A percentile compares a stretch with the other conserved stretches of the same genome.
Conservation (phyloP, 169 alveolate species). For the Fabrea salina region DNA sequence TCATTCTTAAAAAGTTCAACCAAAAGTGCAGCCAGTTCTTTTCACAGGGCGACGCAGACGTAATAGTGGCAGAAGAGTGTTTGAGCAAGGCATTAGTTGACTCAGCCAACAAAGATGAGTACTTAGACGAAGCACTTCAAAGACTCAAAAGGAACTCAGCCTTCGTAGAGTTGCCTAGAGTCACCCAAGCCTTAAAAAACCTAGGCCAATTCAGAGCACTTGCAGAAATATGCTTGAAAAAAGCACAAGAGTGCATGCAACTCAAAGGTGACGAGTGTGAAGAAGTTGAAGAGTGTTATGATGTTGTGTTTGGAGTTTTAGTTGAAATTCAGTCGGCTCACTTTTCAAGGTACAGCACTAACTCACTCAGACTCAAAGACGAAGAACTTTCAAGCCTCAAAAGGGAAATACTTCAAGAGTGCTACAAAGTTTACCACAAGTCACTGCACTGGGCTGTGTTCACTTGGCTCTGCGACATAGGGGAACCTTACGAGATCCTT, state of each 20-base stretch:
- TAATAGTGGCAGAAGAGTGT: conserved; percentile 16
- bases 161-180: background rate
- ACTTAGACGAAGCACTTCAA: conserved; percentile 23
- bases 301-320: background rate
- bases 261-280: background rate
- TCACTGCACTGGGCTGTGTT: background rate
- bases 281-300: conserved; percentile 20
- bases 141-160: conserved; percentile 6
- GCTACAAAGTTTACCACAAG: background rate
- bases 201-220: background rate
- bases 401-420: conserved; percentile 1
- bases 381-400: background rate
- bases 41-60: conserved; percentile 1
- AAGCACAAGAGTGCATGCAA: background rate
- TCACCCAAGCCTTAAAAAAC: background rate
- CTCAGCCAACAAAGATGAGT: background rate
- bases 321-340: background rate
- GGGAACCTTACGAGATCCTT: background rate
- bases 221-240: background rate
- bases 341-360: no score
- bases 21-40: background rate
- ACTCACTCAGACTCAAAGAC: background rate
- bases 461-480: conserved; percentile 1
- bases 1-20: background rate
- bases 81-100: background rate